These are phyloP conservation scores for Saraca asoca DNA, from an alignment of 331 rosid species.

Conservation along the genomic window DNA sequence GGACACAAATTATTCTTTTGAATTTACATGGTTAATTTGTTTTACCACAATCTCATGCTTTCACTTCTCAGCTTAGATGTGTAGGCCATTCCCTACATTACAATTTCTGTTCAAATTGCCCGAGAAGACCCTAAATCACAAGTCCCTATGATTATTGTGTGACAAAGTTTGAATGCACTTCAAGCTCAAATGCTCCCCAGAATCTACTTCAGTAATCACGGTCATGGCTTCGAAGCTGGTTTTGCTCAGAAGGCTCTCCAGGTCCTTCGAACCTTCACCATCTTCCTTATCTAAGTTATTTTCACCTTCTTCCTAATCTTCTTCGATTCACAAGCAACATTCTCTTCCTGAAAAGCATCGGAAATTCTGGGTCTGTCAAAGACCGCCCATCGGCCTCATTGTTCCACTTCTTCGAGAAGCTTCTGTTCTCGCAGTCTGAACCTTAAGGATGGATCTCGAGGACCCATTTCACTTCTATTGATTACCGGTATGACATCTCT, in stretches of 20 bases:
- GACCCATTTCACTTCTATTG: constrained; percentile 66
- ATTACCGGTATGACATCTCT: constrained; percentile 59
- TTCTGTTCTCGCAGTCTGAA: constrained; percentile 57
- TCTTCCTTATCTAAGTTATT: background rate
- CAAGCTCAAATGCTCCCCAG: background rate
- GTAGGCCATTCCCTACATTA: no score
- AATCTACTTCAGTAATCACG: background rate
- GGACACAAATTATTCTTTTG: no score
- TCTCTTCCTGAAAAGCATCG: constrained; percentile 41
- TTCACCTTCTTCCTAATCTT: constrained; percentile 33
- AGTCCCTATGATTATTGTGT: no score
- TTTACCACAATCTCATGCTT: no score
- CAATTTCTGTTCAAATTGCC: no score
- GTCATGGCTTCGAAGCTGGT: constrained; percentile 66
- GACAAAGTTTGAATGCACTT: no score
- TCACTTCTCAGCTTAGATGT: no score
- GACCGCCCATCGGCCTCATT: constrained; percentile 21
- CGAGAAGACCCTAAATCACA: no score
- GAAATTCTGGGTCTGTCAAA: background rate
- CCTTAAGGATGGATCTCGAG: constrained; percentile 44
- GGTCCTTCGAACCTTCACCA: constrained; percentile 42
- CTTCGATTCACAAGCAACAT: constrained; percentile 19
- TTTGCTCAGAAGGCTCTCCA: constrained; percentile 49
- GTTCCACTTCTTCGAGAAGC: constrained; percentile 41
- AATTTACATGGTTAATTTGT: no score